Percentiles rank a stretch among this genome's conserved stretches.
phyloP scores from a whole-genome alignment of 306 rosid species.

The Gleditsia sinensis region DNA sequence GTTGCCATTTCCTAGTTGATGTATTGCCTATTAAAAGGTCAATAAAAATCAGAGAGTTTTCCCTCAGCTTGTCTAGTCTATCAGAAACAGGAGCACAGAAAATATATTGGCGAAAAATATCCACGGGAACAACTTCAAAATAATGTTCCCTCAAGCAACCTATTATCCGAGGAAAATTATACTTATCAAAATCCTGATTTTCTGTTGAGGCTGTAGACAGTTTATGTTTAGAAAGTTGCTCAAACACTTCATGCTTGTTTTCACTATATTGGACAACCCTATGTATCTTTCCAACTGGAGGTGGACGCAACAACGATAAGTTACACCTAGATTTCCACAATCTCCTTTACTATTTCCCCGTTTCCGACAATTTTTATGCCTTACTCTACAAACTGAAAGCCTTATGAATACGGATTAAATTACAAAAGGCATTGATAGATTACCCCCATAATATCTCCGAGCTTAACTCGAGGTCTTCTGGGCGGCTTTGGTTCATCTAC shows the following conservation, averaged over 20 bases:
- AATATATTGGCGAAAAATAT: neutral
- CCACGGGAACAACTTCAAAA: neutral
- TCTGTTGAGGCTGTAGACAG: neutral
- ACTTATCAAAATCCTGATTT: neutral
- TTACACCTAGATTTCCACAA: neutral
- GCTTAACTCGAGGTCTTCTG: slow-evolving; percentile 78
- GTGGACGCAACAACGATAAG: neutral
- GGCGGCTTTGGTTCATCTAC: slow-evolving; percentile 51
- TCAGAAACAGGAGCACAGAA: neutral
- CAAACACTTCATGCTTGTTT: neutral
- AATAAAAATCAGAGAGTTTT: no score
- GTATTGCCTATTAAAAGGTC: no score
- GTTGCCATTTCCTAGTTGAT: no score
- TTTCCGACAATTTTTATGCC: neutral
- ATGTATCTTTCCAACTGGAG: neutral
- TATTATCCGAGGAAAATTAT: neutral
- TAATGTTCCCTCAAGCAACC: neutral
- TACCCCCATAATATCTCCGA: slow-evolving; percentile 99
- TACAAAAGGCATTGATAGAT: neutral
- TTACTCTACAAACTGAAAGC: neutral
- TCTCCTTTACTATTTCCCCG: neutral
- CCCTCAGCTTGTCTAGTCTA: no score
- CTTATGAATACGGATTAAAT: neutral
- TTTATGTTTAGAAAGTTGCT: neutral
- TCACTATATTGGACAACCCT: neutral